Base-by-base conservation (phyloP, 192 early-diverging fungal species). In the Kappamyces sp. region DNA sequence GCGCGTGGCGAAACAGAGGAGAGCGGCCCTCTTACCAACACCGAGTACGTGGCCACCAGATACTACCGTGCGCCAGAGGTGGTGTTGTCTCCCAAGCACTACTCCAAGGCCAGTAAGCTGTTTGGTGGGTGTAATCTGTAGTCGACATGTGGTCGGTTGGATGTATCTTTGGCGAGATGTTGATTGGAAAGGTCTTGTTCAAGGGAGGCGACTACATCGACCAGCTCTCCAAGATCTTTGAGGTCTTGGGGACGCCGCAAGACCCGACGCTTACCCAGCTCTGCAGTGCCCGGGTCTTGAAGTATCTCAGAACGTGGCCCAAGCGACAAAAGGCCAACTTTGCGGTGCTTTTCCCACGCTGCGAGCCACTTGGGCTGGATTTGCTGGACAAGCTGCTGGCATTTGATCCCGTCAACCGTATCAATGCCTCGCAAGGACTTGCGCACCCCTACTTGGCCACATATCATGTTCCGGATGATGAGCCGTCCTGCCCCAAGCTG, bases 141-240 rank as follows among this genome's bases (percentile, higher is more conserved):
- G 84, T 99, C 12, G 96, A 99, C 57, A 91, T 99, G 12, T 99
- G 96, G 96, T 85, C 94, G 0, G 91, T 93, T 22, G 96, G 94
- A n/a, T 98, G 96, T 61, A 94, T 99, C 49, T 96, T 98, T 86
- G 96, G 92, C 14, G 96, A 99, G 60, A 83, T 99, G 15, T 76
- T 96, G 69, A 60, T 64, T 22, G 69, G 79, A 15, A 72, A 74
- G 53, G 63, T 80, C 36, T 35, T 84, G 11, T 84, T 84, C 57
- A 81, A 80, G 47, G 81, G 81, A 47, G 31, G 11, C 5, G 76
- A 83, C 63, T 79, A 98, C 72, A 90, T 97, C 61, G 88, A 98
- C 61, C 97, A 99, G 77, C 73, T 99, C 31, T 87, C 90, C 61
- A 80, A 93, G 49, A 98, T 99, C 47, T 84, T 98, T 57, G 90